A percentile compares a stretch with the other conserved stretches of the same genome.
Conservation (phyloP, 257 asterid species). For the Leptodermis oblonga region DNA sequence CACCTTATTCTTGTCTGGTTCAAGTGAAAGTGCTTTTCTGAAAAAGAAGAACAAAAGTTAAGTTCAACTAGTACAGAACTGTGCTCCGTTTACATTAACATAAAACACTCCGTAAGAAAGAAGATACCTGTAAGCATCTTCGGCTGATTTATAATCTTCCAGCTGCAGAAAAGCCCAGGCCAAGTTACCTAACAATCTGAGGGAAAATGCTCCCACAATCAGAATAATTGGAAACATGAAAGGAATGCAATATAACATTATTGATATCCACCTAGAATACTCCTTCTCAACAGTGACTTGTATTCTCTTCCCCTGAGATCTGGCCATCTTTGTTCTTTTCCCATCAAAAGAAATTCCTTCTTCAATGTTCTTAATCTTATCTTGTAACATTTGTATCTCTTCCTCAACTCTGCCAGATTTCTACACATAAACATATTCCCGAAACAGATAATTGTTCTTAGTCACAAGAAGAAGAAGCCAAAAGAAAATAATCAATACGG, state of each 20-base stretch:
- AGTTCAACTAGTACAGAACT: not conserved
- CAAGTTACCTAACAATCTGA: conserved; percentile 83
- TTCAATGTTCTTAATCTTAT: conserved; percentile 65
- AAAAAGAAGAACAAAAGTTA: conserved; percentile 12
- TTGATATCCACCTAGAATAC: conserved; percentile 58
- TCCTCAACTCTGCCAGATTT: conserved; percentile 76
- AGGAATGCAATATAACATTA: not conserved
- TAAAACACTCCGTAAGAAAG: not conserved
- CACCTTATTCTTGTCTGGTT: conserved; percentile 76
- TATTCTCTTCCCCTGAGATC: conserved; percentile 83
- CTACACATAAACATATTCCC: conserved; percentile 33
- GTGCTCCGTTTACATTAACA: not conserved
- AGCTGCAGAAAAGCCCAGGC: conserved; percentile 89
- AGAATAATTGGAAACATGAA: not conserved
- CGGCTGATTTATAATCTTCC: conserved; percentile 68
- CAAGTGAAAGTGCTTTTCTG: conserved; percentile 86
- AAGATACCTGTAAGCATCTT: conserved; percentile 66
- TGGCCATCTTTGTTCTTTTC: conserved; percentile 66
- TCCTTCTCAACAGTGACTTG: conserved; percentile 75
- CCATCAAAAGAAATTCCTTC: conserved; percentile 67
- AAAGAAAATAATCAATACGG: not conserved
- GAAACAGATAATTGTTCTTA: not conserved
- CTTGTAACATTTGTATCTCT: conserved; percentile 59
- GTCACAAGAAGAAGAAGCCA: not conserved
- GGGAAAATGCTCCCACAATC: no score